Evolutionary conservation across 2,329 filamentous ascomycete species (phyloP).

Genomic region (Albophoma yamanashiensis): DNA sequence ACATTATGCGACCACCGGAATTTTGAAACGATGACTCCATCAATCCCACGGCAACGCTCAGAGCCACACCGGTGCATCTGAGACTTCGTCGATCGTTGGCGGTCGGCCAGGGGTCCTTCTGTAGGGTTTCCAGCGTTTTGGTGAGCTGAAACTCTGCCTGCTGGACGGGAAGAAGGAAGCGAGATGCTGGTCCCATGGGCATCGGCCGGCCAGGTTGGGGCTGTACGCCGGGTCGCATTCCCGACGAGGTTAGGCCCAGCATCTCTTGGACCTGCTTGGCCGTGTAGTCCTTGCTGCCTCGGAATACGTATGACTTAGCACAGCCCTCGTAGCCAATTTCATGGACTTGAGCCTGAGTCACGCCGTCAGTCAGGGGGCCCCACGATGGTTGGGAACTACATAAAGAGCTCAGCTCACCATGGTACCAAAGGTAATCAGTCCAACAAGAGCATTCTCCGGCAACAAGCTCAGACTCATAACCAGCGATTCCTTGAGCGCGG

Average conservation of each 20-base stretch:
- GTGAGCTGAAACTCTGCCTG: slow-evolving; percentile 97
- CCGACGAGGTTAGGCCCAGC: slow-evolving; percentile 70
- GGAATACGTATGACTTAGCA: slow-evolving; percentile 96
- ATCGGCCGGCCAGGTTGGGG: slow-evolving; percentile 65
- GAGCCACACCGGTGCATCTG: slow-evolving; percentile 89
- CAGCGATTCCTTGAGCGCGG: slow-evolving; percentile 74
- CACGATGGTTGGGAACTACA: slow-evolving; percentile 9
- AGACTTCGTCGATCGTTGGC: slow-evolving; percentile 84
- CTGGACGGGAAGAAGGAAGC: slow-evolving; percentile 88
- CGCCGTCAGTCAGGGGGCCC: not conserved
- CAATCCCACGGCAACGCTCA: slow-evolving; percentile 86
- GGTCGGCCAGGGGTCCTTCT: slow-evolving; percentile 96
- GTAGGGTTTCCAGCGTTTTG: slow-evolving; percentile 87
- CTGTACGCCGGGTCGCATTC: slow-evolving; percentile 63
- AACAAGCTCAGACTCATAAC: slow-evolving; percentile 78
- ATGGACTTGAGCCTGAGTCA: slow-evolving; percentile 75
- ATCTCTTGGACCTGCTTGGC: slow-evolving; percentile 99
- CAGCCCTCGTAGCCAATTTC: slow-evolving; percentile 97
- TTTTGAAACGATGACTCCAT: slow-evolving; percentile 95
- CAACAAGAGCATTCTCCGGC: slow-evolving; percentile 71
- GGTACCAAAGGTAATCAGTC: slow-evolving; percentile 80
- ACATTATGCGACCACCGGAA: slow-evolving; percentile 88
- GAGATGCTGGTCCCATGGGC: slow-evolving; percentile 69
- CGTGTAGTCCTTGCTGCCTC: slow-evolving; percentile 95
- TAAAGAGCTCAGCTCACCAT: slow-evolving; percentile 50